These are phyloP conservation scores for Dothidotthia symphoricarpi DNA, from an alignment of 2,329 filamentous ascomycete species.

Conservation along the genomic window DNA sequence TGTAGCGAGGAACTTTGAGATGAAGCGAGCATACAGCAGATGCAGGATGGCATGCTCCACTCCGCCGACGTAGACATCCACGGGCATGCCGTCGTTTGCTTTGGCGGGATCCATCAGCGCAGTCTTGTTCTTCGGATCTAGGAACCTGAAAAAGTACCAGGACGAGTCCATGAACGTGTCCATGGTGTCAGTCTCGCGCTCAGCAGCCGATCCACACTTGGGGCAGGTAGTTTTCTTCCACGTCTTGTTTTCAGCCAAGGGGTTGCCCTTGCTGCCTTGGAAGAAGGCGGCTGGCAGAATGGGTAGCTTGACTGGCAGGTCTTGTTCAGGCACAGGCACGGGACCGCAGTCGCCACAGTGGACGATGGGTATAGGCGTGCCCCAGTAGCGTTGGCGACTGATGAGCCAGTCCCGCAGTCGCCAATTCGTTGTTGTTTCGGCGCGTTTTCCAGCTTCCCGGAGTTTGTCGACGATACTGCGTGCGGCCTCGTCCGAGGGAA, in stretches of 20 bases:
- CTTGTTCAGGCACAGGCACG: slow-evolving; percentile 71
- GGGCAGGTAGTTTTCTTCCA: slow-evolving; percentile 78
- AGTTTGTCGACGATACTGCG: slow-evolving; percentile 57
- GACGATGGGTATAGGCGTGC: slow-evolving; percentile 82
- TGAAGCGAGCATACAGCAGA: slow-evolving; percentile 83
- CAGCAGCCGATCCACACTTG: slow-evolving; percentile 66
- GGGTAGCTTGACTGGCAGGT: slow-evolving; percentile 76
- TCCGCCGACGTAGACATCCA: slow-evolving; percentile 86
- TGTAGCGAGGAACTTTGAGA: slow-evolving; percentile 77
- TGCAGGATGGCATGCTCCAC: slow-evolving; percentile 91
- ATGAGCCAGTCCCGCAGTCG: slow-evolving; percentile 85
- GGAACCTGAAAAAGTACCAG: slow-evolving; percentile 85
- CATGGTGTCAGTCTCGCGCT: slow-evolving; percentile 90
- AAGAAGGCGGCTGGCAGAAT: slow-evolving; percentile 67
- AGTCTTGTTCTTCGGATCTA: slow-evolving; percentile 65
- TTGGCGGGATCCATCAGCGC: slow-evolving; percentile 62
- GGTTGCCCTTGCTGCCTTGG: slow-evolving; percentile 70
- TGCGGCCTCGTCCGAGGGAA: slow-evolving; percentile 62
- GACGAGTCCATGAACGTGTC: slow-evolving; percentile 95
- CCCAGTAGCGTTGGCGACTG: slow-evolving; percentile 91
- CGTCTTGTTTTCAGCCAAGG: slow-evolving; percentile 66
- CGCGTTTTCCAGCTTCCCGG: slow-evolving; percentile 54
- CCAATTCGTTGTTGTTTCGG: slow-evolving; percentile 68
- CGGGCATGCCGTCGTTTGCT: slow-evolving; percentile 62
- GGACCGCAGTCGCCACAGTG: slow-evolving; percentile 76